Percentiles rank a stretch among this genome's conserved stretches.
phyloP scores from a whole-genome alignment of 768 basidiomycete genomes.

The Trametes elegans region DNA sequence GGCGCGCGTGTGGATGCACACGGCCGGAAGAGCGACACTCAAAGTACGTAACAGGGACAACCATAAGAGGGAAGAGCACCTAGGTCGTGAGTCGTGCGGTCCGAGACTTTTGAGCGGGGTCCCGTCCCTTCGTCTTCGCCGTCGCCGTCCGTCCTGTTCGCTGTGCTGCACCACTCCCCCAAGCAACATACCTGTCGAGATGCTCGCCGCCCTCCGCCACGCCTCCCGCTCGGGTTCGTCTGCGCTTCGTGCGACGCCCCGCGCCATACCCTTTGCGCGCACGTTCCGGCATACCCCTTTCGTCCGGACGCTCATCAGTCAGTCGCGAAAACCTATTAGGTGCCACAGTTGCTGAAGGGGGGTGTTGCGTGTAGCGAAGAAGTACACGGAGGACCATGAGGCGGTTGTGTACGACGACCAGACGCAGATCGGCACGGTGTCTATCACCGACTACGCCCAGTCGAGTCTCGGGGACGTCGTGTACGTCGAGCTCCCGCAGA shows the following conservation, averaged over 20 bases:
- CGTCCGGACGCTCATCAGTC: constrained; percentile 60
- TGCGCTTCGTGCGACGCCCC: constrained; percentile 29
- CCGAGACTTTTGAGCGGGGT: constrained; percentile 12
- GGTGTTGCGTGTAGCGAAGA: constrained; percentile 50
- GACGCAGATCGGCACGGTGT: constrained; percentile 75
- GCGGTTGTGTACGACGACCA: constrained; percentile 73
- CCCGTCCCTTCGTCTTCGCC: constrained; percentile 8
- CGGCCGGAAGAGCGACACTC: not conserved
- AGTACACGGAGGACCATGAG: constrained; percentile 89
- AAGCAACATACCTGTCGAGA: constrained; percentile 3
- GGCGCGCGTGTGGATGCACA: not conserved
- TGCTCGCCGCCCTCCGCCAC: constrained; percentile 33
- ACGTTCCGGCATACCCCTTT: constrained; percentile 30
- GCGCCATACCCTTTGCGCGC: constrained; percentile 21
- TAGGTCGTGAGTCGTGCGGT: constrained; percentile 1
- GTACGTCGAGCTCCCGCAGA: constrained; percentile 84
- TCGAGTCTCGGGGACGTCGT: constrained; percentile 93
- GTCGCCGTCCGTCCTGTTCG: constrained; percentile 3
- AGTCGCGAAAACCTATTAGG: constrained; percentile 29
- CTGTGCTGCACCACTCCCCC: not conserved
- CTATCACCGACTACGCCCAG: constrained; percentile 92
- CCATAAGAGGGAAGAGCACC: constrained; percentile 18
- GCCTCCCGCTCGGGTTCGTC: constrained; percentile 28
- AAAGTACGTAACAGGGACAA: constrained; percentile 12
- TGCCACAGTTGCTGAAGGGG: constrained; percentile 1